Base-by-base conservation (phyloP, 768 basidiomycete species). In the Suillus spraguei region DNA sequence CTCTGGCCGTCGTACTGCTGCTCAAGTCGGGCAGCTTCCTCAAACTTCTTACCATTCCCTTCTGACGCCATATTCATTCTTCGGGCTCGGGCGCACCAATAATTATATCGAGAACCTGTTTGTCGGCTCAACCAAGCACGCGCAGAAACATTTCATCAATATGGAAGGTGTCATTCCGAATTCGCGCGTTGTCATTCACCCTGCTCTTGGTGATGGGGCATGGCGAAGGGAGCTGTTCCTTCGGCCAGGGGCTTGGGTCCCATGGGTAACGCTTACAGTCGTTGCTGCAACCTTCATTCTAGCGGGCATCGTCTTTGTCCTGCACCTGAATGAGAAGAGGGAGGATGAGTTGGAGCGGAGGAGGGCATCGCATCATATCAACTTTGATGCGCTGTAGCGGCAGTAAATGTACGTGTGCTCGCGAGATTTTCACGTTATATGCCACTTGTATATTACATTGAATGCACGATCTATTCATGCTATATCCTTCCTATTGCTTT, bases 21-120 rank as follows among this genome's bases (percentile, higher is more conserved):
- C 97, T 10, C 94, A 96, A 85, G 95, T 97, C 60, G 91, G 89
- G 9, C 97, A 99, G 76, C 86, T 98, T 6, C 89, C 97, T 4
- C 95, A 97, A 72, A 93, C 95, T 3, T 87, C 92, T 0, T 99
- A 99, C 75, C 92, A 97, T 60, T 83, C 96, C 16, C 83, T 99
- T 11, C 86, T 90, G 61, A 89, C 94, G 1, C 97, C 97, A 1
- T 99, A 98, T 71, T 87, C 95, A 2, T 97, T 95, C 83, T 93
- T 99, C 71, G 97, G 97, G 1, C 87, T 99, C 9, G 97, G 97
- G 0, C 87, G 97, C 47, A 99, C 96, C 17, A 99, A 99, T 77
- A 99, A 99, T 74, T 99, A 99, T 77, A 95, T 99, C 70, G 97
- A 99, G 82, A 98, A 98, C 74, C 83, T 99, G 2, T 97, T 97